Conservation (phyloP, 1,284 basidiomycete genomes). For the Apiotrichum brassicae region DNA sequence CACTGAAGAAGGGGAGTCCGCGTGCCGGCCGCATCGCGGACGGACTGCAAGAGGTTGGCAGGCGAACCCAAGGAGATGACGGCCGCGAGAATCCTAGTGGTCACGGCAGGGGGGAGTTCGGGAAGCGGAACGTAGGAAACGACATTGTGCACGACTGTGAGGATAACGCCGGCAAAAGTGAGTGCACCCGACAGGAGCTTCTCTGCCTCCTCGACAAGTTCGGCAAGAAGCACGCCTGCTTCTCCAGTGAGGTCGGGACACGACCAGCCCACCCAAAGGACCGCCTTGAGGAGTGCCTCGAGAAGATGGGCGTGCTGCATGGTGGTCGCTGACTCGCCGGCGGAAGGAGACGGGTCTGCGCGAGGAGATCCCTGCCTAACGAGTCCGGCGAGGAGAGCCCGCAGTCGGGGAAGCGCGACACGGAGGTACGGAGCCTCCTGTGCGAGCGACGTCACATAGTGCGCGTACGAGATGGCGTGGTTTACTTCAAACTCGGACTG, state of each 20-base stretch:
- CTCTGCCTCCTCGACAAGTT: constrained; percentile 22
- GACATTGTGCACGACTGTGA: constrained; percentile 25
- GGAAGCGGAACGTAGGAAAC: constrained; percentile 29
- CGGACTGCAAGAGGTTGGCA: constrained; percentile 30
- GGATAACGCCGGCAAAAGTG: constrained; percentile 31
- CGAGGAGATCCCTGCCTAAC: constrained; percentile 19
- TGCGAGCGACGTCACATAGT: constrained; percentile 34
- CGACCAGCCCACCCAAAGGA: constrained; percentile 36
- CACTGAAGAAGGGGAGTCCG: constrained; percentile 4
- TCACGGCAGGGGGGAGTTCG: constrained; percentile 12
- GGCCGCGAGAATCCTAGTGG: constrained; percentile 16
- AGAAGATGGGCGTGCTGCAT: constrained; percentile 27
- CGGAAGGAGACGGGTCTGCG: constrained; percentile 2
- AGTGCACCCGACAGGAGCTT: constrained; percentile 14
- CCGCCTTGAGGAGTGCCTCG: constrained; percentile 29
- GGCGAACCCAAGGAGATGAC: constrained; percentile 24
- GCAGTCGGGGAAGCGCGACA: constrained; percentile 22
- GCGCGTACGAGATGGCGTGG: constrained; percentile 43
- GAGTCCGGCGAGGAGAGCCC: constrained; percentile 26
- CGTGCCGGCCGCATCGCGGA: constrained; percentile 19
- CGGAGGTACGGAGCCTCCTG: constrained; percentile 11
- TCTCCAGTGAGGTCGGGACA: constrained; percentile 12
- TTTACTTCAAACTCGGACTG: constrained; percentile 41
- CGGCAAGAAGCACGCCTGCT: constrained; percentile 19
- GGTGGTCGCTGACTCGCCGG: constrained; percentile 15